Base-by-base conservation (phyloP, 345 rosid genomes). In the Syzygium jambos region DNA sequence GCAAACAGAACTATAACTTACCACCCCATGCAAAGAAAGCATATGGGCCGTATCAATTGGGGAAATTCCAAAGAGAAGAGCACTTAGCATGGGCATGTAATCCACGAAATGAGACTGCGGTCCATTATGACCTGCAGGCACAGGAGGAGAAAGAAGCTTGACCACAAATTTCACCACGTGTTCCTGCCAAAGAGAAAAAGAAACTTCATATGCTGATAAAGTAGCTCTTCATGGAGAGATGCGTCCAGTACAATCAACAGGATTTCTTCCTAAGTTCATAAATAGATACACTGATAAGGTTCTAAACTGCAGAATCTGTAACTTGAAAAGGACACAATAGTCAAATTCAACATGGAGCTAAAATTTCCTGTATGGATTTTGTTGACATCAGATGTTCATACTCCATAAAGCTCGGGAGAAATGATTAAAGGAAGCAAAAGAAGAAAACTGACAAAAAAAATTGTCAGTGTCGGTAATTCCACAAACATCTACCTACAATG, bases 11-110 rank as follows among this genome's bases (percentile, higher is more conserved):
- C 46, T 43, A 49, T 88, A 84, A 92, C 95, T 91, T 90, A 94
- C 96, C 92, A 93, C 90, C 16, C 96, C 96, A 87, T 94, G 95
- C 89, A 94, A 88, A 73, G 95, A 91, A 87, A 94, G 94, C 87
- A 93, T 89, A 86, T 94, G 96, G 29, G 91, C 95, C 80, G 90
- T 90, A 57, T 94, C 96, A 77, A 93, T 49, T 7, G 92, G 87
- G 83, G 95, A 93, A 78, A 90, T 94, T 87, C 93, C 95, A 55
- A 87, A 90, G 41, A 94, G 93, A 65, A 93, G 57, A 61, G 91
- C 95, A 90, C 91, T 93, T 27, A 94, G 90, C 95, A 93, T 91
- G 86, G 95, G 90, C 89, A 88, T 92, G 84, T 90, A 86, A 88
- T 92, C 93, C 87, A 94, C 65, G 46, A 94, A 92, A 90, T 89